Evolutionary conservation across 2,329 filamentous ascomycete genomes (phyloP), one percentile per base, ranked within the genome.

Genomic region (Calonectria henricotiae): DNA sequence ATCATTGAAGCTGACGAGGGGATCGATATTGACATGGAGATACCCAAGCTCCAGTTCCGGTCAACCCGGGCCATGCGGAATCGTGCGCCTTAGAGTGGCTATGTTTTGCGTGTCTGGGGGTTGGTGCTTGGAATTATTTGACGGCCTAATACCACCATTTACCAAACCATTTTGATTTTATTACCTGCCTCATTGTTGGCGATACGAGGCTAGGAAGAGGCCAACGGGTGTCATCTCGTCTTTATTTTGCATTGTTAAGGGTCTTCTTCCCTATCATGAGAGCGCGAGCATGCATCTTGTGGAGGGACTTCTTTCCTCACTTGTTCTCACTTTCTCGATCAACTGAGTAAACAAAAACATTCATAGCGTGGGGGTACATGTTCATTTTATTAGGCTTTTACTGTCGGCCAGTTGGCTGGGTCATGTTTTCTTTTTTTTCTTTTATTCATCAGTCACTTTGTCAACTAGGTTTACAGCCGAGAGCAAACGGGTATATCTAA

Each of bases 1-100:
- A 75, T 78, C 43, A 77, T 79, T 23, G 83, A 85, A 37, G 82
- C 83, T 1, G 85, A 87, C 44, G 85, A 87, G 71, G 81, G 82
- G 17, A 77, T 85, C 17, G 83, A 84, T 46, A 78, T 83, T 8
- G 81, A 82, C 58, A 81, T 81, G 63, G 78, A 78, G 41, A 67
- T 80, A 4, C 84, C 84, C 1, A 83, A 80, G 70, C 70, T 86
- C 66, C 78, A 83, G 46, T 86, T 83, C 72, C 83, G 82, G 69
- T 85, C 85, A 39, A 85, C 85, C 17, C 78, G 84, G 71, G 74
- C 75, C 30, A 82, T 83, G 82, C 79, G 82, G 47, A 79, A 72
- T 61, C 79, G 79, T 63, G 74, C 62, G 71, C 75, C 74, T 70
- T 78, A 78, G 76, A 70, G 69, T 70, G 76, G 76, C 61, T 71